phyloP scores from a whole-genome alignment of 768 basidiomycete species.

The Termitomyces sp. region DNA sequence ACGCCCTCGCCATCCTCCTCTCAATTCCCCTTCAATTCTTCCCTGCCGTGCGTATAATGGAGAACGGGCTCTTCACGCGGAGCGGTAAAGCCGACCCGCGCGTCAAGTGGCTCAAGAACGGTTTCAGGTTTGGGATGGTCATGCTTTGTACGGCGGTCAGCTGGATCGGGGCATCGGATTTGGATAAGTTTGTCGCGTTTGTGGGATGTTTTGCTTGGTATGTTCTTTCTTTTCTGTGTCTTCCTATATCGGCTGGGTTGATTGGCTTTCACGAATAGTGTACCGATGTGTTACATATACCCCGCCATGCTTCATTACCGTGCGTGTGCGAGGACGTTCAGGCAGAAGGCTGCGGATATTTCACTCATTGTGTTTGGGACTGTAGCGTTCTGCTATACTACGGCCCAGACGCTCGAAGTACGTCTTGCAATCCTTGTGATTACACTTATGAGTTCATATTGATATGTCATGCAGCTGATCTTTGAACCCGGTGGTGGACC shows the following conservation, averaged over 20 bases:
- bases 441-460: neutral
- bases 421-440: slow-evolving; percentile 15
- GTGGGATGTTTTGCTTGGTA: slow-evolving; percentile 94
- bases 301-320: slow-evolving; percentile 91
- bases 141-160: slow-evolving; percentile 79
- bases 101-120: slow-evolving; percentile 97
- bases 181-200: slow-evolving; percentile 95
- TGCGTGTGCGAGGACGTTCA: slow-evolving; percentile 73
- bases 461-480: slow-evolving; percentile 9
- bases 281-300: slow-evolving; percentile 92
- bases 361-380: slow-evolving; percentile 74
- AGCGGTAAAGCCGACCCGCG: slow-evolving; percentile 78
- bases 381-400: slow-evolving; percentile 73
- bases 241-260: neutral
- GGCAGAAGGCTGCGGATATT: slow-evolving; percentile 65
- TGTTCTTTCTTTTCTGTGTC: slow-evolving; percentile 23
- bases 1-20: slow-evolving; percentile 89
- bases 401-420: slow-evolving; percentile 72
- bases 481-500: slow-evolving; percentile 12
- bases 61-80: slow-evolving; percentile 87
- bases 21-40: slow-evolving; percentile 95
- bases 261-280: slow-evolving; percentile 40
- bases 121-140: slow-evolving; percentile 74
- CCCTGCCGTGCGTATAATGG: slow-evolving; percentile 96
- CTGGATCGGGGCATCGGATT: slow-evolving; percentile 78